Conservation (phyloP, 2,329 filamentous ascomycete genomes). For the Aspergillus fischeri region DNA sequence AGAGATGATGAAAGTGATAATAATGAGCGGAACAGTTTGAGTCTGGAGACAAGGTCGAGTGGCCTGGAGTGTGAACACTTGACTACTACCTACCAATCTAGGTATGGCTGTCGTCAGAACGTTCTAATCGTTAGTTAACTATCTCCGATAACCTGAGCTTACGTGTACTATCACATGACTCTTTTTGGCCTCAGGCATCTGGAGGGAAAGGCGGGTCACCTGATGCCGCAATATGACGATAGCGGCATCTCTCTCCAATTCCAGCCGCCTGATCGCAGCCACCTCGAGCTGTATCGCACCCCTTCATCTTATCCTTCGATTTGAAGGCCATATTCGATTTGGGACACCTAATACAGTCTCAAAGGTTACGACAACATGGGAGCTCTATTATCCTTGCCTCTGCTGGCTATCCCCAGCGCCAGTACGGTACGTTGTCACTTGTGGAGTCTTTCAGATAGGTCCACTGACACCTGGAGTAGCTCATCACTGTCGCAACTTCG, state of each 20-base stretch:
- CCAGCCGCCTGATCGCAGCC: background rate
- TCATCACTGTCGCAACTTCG: slow-evolving; percentile 75
- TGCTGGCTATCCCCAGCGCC: slow-evolving; percentile 81
- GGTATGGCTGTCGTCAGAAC: background rate
- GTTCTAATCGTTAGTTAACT: background rate
- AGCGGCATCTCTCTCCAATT: slow-evolving; percentile 11
- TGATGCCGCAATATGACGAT: background rate
- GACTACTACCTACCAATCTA: too few relatives aligned
- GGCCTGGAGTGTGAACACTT: background rate
- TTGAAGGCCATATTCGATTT: background rate
- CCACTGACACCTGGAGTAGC: slow-evolving; percentile 43
- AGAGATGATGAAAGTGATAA: background rate
- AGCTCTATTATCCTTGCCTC: slow-evolving; percentile 80
- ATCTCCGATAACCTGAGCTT: background rate
- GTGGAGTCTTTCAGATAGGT: slow-evolving; percentile 4
- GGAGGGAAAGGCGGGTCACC: background rate
- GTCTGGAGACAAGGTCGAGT: background rate
- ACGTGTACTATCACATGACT: background rate
- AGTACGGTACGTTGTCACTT: slow-evolving; percentile 64
- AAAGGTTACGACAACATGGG: slow-evolving; percentile 61
- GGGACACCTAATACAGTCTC: background rate
- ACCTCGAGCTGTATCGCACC: background rate
- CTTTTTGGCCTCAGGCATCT: background rate
- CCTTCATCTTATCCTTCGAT: background rate
- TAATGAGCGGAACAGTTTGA: background rate